These are phyloP conservation scores for Aspergillus bertholletiae DNA, from an alignment of 495 filamentous ascomycete genomes.

Conservation along the genomic window DNA sequence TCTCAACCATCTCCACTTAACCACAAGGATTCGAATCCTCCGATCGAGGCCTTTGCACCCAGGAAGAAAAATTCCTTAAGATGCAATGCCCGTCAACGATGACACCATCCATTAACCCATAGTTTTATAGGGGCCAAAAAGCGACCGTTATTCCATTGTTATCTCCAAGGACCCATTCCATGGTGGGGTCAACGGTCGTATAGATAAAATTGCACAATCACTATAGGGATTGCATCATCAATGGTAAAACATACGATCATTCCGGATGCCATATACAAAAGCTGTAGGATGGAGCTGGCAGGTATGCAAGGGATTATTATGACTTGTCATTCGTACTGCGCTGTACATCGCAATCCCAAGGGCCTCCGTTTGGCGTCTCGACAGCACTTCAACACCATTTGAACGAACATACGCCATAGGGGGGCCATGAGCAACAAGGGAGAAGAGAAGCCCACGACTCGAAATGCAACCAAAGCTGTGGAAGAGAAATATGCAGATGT, in stretches of 20 bases:
- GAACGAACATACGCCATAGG: neutral
- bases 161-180: neutral
- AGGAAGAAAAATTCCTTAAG: neutral
- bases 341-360: too few species aligned
- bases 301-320: neutral
- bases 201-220: neutral
- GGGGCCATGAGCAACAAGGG: neutral
- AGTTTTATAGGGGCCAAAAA: neutral
- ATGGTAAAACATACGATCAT: neutral
- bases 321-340: neutral
- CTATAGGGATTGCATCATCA: neutral
- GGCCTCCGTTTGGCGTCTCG: too few species aligned
- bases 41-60: neutral
- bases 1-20: too few species aligned
- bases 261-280: neutral
- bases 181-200: neutral
- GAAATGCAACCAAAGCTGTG: neutral
- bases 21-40: too few species aligned
- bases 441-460: neutral
- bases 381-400: too few species aligned
- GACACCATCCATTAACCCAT: neutral
- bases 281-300: neutral
- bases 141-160: neutral
- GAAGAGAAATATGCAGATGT: constrained; percentile 21
- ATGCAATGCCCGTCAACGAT: neutral